Evolutionary conservation across 2,329 filamentous ascomycete species (phyloP), one percentile per base, ranked within the genome.

Genomic region (Tolypocladium sp.): DNA sequence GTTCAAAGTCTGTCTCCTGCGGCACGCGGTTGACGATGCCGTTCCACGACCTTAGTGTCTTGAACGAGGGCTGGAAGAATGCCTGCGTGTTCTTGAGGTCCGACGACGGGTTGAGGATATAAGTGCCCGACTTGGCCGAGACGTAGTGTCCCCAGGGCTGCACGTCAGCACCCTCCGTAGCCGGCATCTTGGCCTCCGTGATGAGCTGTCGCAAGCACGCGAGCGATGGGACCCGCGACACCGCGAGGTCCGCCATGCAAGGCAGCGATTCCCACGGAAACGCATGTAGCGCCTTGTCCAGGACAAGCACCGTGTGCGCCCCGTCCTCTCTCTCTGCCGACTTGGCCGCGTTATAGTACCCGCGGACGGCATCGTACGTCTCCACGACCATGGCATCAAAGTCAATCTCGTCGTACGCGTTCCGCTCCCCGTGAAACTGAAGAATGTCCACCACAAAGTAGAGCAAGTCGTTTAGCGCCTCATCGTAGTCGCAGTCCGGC

Each of bases 181-280:
- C 46, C 37, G 67, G 53, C 59, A 66, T 59, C 20, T 66, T 67
- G 0, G 69, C 69, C 63, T 87, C 83, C 0, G 88, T 68, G 17
- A 99, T 82, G 8, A 92, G 82, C 40, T 91, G 86, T 17, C 90
- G 86, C 12, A 99, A 81, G 63, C 88, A 91, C 35, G 88, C 88
- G 44, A 99, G 81, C 0, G 92, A 97, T 8, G 93, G 92, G 30
- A 99, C 86, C 15, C 94, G 86, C 4, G 91, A 96, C 41, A 97
- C 88, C 0, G 93, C 88, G 4, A 87, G 79, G 2, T 82, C 83
- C 63, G 90, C 82, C 69, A 99, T 83, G 69, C 91, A 97, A 0
- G 92, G 91, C 42, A 99, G 76, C 1, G 91, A 96, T 70, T 99
- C 94, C 94, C 95, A 99, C 0, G 94, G 94, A 68, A 99, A 96